phyloP scores from a whole-genome alignment of 2,329 filamentous ascomycete species.

The Balansia obtecta region DNA sequence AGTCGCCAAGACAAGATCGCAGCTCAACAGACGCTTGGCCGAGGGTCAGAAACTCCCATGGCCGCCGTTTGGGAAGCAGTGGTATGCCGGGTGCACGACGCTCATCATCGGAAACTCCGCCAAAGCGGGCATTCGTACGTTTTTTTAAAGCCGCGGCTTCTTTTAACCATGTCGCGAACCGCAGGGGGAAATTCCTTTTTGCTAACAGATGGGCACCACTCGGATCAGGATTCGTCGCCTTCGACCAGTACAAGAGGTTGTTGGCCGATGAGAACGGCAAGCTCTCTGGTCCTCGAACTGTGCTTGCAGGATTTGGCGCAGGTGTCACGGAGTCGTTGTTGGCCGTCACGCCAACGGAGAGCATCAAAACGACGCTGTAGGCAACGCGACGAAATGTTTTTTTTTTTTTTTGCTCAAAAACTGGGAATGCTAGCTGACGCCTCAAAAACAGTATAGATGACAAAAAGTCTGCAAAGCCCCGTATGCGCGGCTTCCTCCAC shows the following conservation, averaged over 20 bases:
- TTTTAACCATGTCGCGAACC: background rate
- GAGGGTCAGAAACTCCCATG: conserved; percentile 81
- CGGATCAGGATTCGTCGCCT: conserved; percentile 62
- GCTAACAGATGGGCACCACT: background rate
- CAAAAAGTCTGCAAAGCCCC: conserved; percentile 71
- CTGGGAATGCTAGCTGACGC: background rate
- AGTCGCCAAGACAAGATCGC: conserved; percentile 91
- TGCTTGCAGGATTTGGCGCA: conserved; percentile 86
- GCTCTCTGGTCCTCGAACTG: conserved; percentile 79
- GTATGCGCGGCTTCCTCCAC: conserved; percentile 85
- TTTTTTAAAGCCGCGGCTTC: background rate
- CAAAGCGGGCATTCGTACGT: conserved; percentile 86
- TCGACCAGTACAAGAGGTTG: conserved; percentile 82
- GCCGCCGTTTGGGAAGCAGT: conserved; percentile 85
- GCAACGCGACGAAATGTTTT: background rate
- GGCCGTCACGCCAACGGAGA: conserved; percentile 93
- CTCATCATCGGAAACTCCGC: conserved; percentile 92
- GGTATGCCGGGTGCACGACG: conserved; percentile 97
- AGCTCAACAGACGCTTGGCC: conserved; percentile 76
- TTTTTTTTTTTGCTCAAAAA: too few species aligned
- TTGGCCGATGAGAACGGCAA: conserved; percentile 77
- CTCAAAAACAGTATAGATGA: conserved; percentile 64
- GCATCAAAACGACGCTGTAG: conserved; percentile 90
- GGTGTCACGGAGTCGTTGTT: conserved; percentile 88
- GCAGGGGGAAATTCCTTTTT: background rate